A percentile compares a stretch with the other conserved stretches of the same genome.
phyloP scores from a whole-genome alignment of 345 rosid genomes.

The Aquilaria yunnanensis region DNA sequence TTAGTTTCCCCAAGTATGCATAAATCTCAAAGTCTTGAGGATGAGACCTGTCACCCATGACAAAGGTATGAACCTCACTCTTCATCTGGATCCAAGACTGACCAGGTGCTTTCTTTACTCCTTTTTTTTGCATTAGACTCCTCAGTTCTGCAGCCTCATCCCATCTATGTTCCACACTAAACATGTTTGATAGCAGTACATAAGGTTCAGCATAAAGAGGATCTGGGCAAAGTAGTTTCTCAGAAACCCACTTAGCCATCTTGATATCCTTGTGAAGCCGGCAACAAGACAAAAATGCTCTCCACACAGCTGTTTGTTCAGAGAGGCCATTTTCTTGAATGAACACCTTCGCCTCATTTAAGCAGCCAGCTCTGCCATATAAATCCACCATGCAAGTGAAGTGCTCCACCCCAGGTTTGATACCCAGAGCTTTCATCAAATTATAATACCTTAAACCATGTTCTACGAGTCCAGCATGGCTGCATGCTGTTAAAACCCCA shows the following conservation, averaged over 20 bases:
- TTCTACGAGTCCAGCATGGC: constrained; percentile 42
- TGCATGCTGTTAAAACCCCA: constrained; percentile 48
- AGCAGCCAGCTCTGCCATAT: constrained; percentile 43
- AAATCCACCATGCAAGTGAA: constrained; percentile 54
- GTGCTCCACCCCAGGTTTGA: constrained; percentile 44
- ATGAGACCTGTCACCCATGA: constrained; percentile 33
- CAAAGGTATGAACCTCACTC: constrained; percentile 26
- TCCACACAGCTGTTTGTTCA: constrained; percentile 35
- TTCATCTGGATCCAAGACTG: constrained; percentile 51
- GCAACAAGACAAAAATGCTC: constrained; percentile 43
- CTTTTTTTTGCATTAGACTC: constrained; percentile 29
- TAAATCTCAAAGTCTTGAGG: constrained; percentile 19
- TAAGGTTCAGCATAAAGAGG: constrained; percentile 40
- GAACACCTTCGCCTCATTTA: constrained; percentile 36
- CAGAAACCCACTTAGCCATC: constrained; percentile 39
- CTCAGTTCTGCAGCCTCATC: constrained; percentile 34
- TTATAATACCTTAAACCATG: constrained; percentile 38
- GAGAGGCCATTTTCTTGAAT: constrained; percentile 33
- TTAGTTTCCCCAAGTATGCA: constrained; percentile 26
- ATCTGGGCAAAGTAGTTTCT: constrained; percentile 25
- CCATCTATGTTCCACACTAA: constrained; percentile 32
- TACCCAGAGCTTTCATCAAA: constrained; percentile 37
- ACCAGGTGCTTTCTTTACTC: constrained; percentile 38
- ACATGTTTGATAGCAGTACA: constrained; percentile 34
- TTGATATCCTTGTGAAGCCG: constrained; percentile 32